Evolutionary conservation across 495 filamentous ascomycete species (phyloP), one percentile per base, ranked within the genome.

Genomic region (Lasiosphaeria hispida): DNA sequence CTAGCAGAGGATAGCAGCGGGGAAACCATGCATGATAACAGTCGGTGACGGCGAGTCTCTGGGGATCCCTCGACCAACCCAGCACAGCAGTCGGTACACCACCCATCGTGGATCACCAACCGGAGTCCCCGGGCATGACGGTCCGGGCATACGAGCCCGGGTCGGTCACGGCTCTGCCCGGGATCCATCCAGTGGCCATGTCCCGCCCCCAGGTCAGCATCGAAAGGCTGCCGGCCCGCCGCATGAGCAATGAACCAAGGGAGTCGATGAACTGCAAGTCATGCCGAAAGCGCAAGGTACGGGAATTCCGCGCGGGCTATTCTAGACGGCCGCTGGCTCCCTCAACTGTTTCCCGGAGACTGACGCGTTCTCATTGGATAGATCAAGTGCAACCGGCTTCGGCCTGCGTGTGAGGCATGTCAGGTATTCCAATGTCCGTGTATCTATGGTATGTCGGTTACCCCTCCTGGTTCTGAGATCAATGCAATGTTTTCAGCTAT

Each of bases 261-360:
- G 89, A 93, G 75, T 87, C 89, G 15, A 95, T 95, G 90, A 95
- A 95, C 71, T 95, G 90, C 83, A 93, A 95, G 69, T 91, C 87
- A 18, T 95, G 90, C 77, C 85, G 90, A 61, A 95, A 92, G 70
- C 81, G 90, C 66, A 95, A 95, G 79, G 89, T 91, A 69, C 53
- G 49, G 4, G 17, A 10, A 1, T 11, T 10, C 18, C 8, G 38
- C 19, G 44, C 19, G 10, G 15, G 9, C 4, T 10, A 17, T 30
- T 7, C 17, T 40, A 11, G 42, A 9, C 7, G 11, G 18, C 36
- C 7, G 13, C 30, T 36, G 2, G 19, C 17, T 23, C 15, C 18
- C 18, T 36, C 39, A 10, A 11, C 36, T 9, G 10, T 18, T 30
- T 2, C 5, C 23, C 23, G 2, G 23, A 30, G 23, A 30, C 62